These are phyloP conservation scores for Tulasnella sp. DNA, from an alignment of 768 basidiomycete genomes.

Conservation along the genomic window DNA sequence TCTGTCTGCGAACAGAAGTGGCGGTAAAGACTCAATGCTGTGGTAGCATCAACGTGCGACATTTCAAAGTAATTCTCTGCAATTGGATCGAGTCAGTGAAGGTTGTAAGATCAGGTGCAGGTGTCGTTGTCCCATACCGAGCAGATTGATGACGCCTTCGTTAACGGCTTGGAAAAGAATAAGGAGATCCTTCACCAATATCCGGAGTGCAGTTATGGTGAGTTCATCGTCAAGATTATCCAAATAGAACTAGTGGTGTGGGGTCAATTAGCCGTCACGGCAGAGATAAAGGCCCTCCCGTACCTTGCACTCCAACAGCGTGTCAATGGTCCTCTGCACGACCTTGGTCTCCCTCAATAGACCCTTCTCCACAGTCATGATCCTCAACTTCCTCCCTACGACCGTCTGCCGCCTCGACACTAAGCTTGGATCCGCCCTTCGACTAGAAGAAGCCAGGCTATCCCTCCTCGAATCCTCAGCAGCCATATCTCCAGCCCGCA, in stretches of 20 bases:
- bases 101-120: not conserved
- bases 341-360: slow-evolving; percentile 87
- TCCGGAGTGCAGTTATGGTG: slow-evolving; percentile 81
- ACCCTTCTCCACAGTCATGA: slow-evolving; percentile 96
- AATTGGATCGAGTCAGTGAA: not conserved
- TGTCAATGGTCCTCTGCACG: slow-evolving; percentile 88
- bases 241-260: slow-evolving; percentile 73
- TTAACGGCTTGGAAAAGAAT: slow-evolving; percentile 96
- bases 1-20: slow-evolving; percentile 95
- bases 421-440: slow-evolving; percentile 57
- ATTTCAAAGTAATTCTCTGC: slow-evolving; percentile 96
- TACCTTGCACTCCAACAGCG: slow-evolving; percentile 85
- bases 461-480: slow-evolving; percentile 55
- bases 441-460: slow-evolving; percentile 47
- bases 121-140: slow-evolving; percentile 45
- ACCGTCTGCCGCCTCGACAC: slow-evolving; percentile 51
- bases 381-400: slow-evolving; percentile 79
- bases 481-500: slow-evolving; percentile 66
- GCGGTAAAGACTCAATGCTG: slow-evolving; percentile 85
- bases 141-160: slow-evolving; percentile 74
- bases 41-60: slow-evolving; percentile 88
- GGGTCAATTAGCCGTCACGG: not conserved
- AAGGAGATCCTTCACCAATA: slow-evolving; percentile 95
- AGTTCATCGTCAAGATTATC: slow-evolving; percentile 94
- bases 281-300: slow-evolving; percentile 42